phyloP scores from a whole-genome alignment of 169 alveolate genomes.

The Theileria orientalis region DNA sequence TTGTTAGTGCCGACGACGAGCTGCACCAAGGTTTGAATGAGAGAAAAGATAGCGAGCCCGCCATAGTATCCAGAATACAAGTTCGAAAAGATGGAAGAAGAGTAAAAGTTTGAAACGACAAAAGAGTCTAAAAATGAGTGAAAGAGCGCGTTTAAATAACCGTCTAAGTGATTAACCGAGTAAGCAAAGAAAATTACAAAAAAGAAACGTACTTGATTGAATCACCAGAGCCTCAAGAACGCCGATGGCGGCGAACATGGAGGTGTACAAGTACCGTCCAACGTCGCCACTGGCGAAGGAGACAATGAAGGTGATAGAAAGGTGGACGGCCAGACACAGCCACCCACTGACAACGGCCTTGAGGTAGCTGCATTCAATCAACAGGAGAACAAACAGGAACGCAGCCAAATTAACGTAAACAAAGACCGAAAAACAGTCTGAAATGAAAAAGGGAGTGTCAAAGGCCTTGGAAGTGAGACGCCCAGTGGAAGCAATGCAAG shows the following conservation, averaged over 20 bases:
- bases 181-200: background rate
- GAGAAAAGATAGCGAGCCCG: conserved; percentile 23
- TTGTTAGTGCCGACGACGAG: conserved; percentile 4
- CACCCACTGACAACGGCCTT: conserved; percentile 21
- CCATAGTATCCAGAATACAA: conserved; percentile 30
- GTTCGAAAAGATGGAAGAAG: conserved; percentile 14
- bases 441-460: conserved; percentile 9
- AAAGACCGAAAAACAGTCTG: conserved; percentile 10
- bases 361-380: conserved; percentile 2
- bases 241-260: conserved; percentile 20
- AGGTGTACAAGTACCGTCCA: background rate
- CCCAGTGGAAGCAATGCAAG: conserved; percentile 24
- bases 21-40: conserved; percentile 13
- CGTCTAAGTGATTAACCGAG: no score
- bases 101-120: conserved; percentile 13
- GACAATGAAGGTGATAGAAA: background rate
- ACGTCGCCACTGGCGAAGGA: background rate
- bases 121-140: conserved; percentile 13
- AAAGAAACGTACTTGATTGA: conserved; percentile 22
- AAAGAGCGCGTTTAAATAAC: no score
- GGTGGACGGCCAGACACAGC: conserved; percentile 5
- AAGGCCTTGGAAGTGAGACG: conserved; percentile 22
- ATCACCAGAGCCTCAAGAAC: conserved; percentile 16
- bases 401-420: background rate
- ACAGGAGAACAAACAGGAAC: conserved; percentile 14